Evolutionary conservation across 176 grass and related monocot species (phyloP).

Genomic region (Carex parvula): DNA sequence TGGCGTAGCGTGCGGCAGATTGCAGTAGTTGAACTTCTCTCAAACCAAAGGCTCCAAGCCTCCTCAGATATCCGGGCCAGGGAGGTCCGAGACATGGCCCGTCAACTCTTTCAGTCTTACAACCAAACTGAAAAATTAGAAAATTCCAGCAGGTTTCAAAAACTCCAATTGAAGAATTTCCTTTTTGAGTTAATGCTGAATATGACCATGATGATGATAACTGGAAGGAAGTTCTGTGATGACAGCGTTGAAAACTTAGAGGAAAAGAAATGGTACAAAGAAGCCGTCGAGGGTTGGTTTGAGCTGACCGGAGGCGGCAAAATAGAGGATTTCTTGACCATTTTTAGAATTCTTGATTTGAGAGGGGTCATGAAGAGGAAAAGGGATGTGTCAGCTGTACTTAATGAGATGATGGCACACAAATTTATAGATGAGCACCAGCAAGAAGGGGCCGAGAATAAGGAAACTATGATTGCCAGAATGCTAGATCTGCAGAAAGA

Average conservation of each 20-base stretch:
- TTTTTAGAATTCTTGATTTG: not conserved
- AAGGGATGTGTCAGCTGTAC: not conserved
- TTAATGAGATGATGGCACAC: slow-evolving; percentile 10
- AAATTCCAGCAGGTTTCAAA: not conserved
- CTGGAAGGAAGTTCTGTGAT: not conserved
- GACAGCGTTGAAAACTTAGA: not conserved
- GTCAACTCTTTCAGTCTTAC: slow-evolving; percentile 34
- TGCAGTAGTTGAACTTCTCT: slow-evolving; percentile 47
- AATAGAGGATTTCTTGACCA: not conserved
- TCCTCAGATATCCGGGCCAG: slow-evolving; percentile 21
- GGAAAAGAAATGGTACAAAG: slow-evolving; percentile 9
- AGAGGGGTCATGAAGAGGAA: slow-evolving; percentile 9
- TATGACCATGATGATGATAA: slow-evolving; percentile 23
- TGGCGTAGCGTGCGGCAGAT: slow-evolving; percentile 61
- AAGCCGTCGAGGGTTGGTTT: not conserved
- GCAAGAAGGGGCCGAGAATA: not conserved
- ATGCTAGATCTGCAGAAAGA: slow-evolving; percentile 4
- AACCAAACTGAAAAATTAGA: not conserved
- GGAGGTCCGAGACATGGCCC: slow-evolving; percentile 30
- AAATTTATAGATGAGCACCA: slow-evolving; percentile 1
- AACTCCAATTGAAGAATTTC: not conserved
- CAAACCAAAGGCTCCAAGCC: slow-evolving; percentile 28
- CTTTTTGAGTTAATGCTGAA: slow-evolving; percentile 39
- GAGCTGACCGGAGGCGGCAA: not conserved
- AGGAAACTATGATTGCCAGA: slow-evolving; percentile 9